Evolutionary conservation across 352 stramenopile species (phyloP), one percentile per base, ranked within the genome.

Genomic region (Pythium graminicola): DNA sequence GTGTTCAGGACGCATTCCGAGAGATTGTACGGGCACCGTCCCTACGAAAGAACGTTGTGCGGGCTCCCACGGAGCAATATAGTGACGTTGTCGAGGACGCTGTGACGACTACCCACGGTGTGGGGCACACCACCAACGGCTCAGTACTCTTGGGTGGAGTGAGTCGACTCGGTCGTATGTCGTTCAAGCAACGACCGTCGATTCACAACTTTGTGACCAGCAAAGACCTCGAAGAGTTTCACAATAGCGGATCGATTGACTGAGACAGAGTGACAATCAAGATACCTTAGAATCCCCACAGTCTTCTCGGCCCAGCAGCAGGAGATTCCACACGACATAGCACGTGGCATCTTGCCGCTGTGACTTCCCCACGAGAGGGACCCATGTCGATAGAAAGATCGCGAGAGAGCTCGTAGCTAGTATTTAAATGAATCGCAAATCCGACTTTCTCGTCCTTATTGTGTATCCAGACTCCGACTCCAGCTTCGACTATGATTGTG

Each of bases 171-270:
- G 50, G 28, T 19, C 57, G 57, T 44, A 57, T 31, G 40, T 69
- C 41, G 36, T 56, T 62, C 32, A 36, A 29, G 7, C 50, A 41
- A 3, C 54, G 49, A 43, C 72, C 76, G 36, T 83, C 76, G 35
- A 76, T 85, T 50, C 68, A 72, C 45, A 79, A 71, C 36, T 85
- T 85, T 24, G 60, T 84, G 20, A 76, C 73, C 4, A 42, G 64
- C 24, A 77, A 69, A n/a, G 76, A 87, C 45, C 65, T 85, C 5
- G 69, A 72, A 31, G 74, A 85, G 50, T 82, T 83, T 50, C 61
- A 87, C 40, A 62, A 60, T 55, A 68, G 54, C 42, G 56, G 60
- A 33, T 50, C 33, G 22, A 60, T 58, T 35, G 61, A 70, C 39
- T 72, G 56, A 72, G 10, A 20, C 35, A 10, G n/a, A 9, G n/a